Evolutionary conservation across 1,284 basidiomycete species (phyloP), one percentile per base, ranked within the genome.

Genomic region (Moniliophthora roreri): DNA sequence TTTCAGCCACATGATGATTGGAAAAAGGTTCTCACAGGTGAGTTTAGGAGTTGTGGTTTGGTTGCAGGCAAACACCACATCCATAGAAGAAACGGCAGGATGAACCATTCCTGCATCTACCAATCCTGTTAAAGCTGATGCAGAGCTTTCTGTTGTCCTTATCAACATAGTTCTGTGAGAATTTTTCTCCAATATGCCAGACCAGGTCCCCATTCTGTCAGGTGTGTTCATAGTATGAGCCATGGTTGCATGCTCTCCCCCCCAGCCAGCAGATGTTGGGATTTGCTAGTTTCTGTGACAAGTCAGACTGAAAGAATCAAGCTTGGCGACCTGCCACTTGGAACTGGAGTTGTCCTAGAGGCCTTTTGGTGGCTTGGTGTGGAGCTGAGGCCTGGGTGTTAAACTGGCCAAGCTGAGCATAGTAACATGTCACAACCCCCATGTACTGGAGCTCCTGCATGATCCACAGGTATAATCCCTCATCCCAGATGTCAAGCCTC

Each of bases 1-100:
- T n/a, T 42, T 46, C 20, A 52, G 34, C 21, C 26, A 28, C 26
- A 48, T 54, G 6, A 41, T 37, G 24, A 55, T 47, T 8, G 50
- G 54, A 20, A 32, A 45, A 3, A 55, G n/a, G n/a, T n/a, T 15
- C 10, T 50, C 32, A 50, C 26, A n/a, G 13, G 26, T 26, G 35
- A 23, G 16, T 15, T 10, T 37, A 13, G 35, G 47, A 35, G 20
- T 15, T 23, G 35, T 48, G 47, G 16, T 48, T 34, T 9, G 2
- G 21, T 18, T 2, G 7, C 4, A 28, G 32, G n/a, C 47, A 48
- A 4, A n/a, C 4, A 2, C 32, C 34, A 23, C 47, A 48, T 15
- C n/a, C 47, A 18, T 48, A 34, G 8, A 20, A 35, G 47, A 36
- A 48, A 4, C 15, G 6, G 20, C 47, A 48, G 28, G 46, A 48